These are phyloP conservation scores for Jatropha curcas DNA, from an alignment of 345 rosid species.

Conservation along the genomic window DNA sequence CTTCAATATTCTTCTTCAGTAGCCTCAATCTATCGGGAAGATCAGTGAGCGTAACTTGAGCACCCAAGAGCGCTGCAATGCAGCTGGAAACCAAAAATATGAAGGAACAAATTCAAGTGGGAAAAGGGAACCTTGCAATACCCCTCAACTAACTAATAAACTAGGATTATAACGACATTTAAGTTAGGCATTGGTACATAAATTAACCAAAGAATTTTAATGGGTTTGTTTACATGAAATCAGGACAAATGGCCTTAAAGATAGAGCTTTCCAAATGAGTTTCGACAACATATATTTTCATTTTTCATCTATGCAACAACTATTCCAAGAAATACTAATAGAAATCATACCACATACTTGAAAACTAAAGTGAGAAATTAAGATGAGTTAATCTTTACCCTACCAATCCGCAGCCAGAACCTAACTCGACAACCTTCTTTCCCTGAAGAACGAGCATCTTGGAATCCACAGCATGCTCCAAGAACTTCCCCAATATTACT, in stretches of 20 bases:
- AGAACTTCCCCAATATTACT: slow-evolving; percentile 77
- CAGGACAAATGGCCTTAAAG: neutral
- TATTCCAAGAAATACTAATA: neutral
- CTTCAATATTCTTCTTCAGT: slow-evolving; percentile 67
- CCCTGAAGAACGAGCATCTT: slow-evolving; percentile 60
- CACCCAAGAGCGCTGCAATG: slow-evolving; percentile 85
- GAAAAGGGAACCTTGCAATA: neutral
- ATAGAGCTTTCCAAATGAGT: neutral
- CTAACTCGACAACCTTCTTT: slow-evolving; percentile 80
- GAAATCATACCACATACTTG: neutral
- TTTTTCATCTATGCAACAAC: neutral
- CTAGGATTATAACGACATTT: neutral
- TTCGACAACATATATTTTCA: neutral
- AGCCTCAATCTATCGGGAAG: slow-evolving; percentile 81
- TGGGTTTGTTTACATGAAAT: neutral
- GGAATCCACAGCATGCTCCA: slow-evolving; percentile 88
- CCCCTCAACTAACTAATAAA: neutral
- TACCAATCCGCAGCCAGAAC: slow-evolving; percentile 94
- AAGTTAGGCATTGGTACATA: neutral
- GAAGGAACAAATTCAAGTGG: slow-evolving; percentile 11
- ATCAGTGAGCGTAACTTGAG: slow-evolving; percentile 76
- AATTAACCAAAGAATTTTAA: neutral
- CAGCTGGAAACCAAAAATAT: slow-evolving; percentile 47
- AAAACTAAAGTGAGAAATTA: neutral
- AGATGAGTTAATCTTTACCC: slow-evolving; percentile 51